A percentile compares a stretch with the other conserved stretches of the same genome.
These are phyloP conservation scores for Candida broadrunensis DNA, from an alignment of 805 yeast species.

Conservation along the genomic window DNA sequence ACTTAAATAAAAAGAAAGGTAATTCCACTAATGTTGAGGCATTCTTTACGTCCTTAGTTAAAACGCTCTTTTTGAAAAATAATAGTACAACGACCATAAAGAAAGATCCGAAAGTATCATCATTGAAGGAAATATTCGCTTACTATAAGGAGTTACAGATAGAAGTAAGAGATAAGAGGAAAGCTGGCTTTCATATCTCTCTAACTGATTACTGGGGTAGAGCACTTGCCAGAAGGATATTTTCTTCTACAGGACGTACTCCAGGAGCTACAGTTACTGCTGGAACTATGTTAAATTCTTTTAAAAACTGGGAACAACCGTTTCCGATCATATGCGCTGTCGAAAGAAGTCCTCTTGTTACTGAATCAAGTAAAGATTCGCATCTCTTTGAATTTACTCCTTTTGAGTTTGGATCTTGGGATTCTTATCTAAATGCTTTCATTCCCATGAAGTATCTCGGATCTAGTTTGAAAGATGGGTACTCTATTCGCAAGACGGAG, in stretches of 20 bases:
- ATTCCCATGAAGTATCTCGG: conserved; percentile 54
- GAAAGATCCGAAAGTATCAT: background rate
- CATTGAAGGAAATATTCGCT: conserved; percentile 25
- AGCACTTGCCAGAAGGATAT: conserved; percentile 50
- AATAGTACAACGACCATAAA: background rate
- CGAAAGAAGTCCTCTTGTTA: conserved; percentile 30
- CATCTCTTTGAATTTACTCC: conserved; percentile 60
- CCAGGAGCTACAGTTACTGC: conserved; percentile 41
- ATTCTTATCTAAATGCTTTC: conserved; percentile 43
- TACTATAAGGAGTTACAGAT: conserved; percentile 53
- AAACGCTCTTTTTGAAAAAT: background rate
- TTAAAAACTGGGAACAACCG: conserved; percentile 38
- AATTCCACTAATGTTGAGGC: background rate
- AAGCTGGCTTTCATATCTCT: conserved; percentile 52
- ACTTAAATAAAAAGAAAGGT: background rate
- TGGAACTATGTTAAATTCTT: conserved; percentile 31
- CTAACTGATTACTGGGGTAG: conserved; percentile 71
- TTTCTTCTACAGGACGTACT: conserved; percentile 30
- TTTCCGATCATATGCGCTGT: conserved; percentile 47
- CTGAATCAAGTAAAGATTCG: conserved; percentile 24
- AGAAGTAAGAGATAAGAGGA: conserved; percentile 51
- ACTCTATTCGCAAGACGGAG: conserved; percentile 22
- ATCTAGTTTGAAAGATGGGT: conserved; percentile 43
- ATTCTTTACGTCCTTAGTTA: background rate
- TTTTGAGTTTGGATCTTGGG: conserved; percentile 71